Evolutionary conservation across 192 early-diverging fungal species (phyloP).

Genomic region (Cladochytrium replicatum): DNA sequence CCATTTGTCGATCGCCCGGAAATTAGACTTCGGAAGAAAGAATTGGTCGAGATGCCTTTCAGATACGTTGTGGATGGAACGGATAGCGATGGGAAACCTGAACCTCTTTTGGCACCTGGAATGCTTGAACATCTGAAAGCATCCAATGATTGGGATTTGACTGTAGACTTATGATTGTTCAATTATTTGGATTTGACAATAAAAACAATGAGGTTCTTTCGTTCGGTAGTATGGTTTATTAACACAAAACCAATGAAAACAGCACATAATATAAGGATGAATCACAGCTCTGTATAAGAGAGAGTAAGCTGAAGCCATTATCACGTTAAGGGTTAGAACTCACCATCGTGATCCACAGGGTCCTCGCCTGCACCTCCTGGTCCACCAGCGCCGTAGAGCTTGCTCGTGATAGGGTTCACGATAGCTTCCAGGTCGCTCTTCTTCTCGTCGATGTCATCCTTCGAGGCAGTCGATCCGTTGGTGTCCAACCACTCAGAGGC

Average conservation of each 20-base stretch:
- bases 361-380: conserved; percentile 35
- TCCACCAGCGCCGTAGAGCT: conserved; percentile 64
- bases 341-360: conserved; percentile 46
- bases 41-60: conserved; percentile 67
- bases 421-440: conserved; percentile 86
- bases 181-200: too few species aligned
- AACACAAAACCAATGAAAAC: too few species aligned
- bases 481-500: conserved; percentile 76
- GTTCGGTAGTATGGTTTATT: too few species aligned
- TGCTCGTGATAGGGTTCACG: conserved; percentile 89
- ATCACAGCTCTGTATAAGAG: too few species aligned
- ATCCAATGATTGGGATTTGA: conserved; percentile 51
- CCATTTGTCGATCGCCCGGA: conserved; percentile 66
- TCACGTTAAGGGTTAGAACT: too few species aligned
- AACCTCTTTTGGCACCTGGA: conserved; percentile 44
- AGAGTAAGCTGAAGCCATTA: too few species aligned
- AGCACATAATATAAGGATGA: too few species aligned
- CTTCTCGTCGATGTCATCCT: conserved; percentile 97
- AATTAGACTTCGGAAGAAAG: conserved; percentile 52
- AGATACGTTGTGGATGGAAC: conserved; percentile 39
- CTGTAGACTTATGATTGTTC: too few species aligned
- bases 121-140: conserved; percentile 56
- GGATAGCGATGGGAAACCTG: too few species aligned
- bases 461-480: conserved; percentile 68
- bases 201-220: too few species aligned